Percentiles rank a stretch among this genome's conserved stretches.
These are phyloP conservation scores for Colletotrichum sp. DNA, from an alignment of 2,329 filamentous ascomycete species.

Conservation along the genomic window DNA sequence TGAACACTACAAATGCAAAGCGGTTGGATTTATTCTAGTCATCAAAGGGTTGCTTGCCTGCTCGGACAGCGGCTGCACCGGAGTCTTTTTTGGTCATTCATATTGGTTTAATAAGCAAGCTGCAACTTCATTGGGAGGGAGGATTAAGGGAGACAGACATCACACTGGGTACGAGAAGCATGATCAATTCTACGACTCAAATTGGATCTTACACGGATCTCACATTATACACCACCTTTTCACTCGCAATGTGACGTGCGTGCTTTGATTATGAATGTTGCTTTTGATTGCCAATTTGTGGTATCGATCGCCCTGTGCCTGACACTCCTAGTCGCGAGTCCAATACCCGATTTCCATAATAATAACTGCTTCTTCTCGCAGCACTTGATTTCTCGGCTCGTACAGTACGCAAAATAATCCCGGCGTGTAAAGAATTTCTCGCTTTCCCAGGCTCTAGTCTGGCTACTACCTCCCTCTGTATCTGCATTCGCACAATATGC, in stretches of 20 bases:
- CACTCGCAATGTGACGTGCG: not conserved
- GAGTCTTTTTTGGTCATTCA: not conserved
- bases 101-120: conserved; percentile 6
- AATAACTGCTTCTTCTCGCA: not conserved
- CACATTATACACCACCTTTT: not conserved
- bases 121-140: not conserved
- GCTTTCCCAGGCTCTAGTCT: not conserved
- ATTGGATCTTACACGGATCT: not conserved
- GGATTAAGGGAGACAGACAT: not conserved
- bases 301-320: conserved; percentile 17
- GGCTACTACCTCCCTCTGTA: not conserved
- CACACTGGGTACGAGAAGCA: not conserved
- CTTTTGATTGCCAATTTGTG: conserved; percentile 19
- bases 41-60: not conserved
- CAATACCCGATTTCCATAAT: not conserved
- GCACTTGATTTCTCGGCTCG: not conserved
- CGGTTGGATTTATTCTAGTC: not conserved
- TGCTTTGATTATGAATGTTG: not conserved
- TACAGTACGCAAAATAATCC: not conserved
- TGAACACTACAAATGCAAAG: conserved; percentile 12
- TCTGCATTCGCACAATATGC: not conserved
- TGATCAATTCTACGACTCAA: not conserved
- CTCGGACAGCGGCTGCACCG: not conserved
- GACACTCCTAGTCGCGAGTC: conserved; percentile 4
- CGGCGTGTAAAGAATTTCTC: not conserved